A percentile compares a stretch with the other conserved stretches of the same genome.
Conservation (phyloP, 768 basidiomycete species). For the Basidioascus undulatus region DNA sequence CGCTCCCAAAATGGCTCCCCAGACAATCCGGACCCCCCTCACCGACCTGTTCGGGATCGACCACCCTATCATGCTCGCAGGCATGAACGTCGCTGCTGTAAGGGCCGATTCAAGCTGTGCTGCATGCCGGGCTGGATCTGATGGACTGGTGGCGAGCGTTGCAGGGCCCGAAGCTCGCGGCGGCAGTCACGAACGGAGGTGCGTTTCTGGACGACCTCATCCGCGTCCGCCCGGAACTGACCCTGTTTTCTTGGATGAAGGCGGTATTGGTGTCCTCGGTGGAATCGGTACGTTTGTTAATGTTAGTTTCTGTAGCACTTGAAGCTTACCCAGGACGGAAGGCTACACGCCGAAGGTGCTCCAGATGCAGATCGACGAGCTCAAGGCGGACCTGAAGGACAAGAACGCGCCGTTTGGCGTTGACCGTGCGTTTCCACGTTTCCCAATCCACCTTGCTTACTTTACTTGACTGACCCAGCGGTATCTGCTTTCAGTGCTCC, state of each 20-base stretch:
- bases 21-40: too few species aligned
- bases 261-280: constrained; percentile 78
- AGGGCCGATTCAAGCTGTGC: too few species aligned
- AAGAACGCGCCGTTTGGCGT: constrained; percentile 70
- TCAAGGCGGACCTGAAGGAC: constrained; percentile 50
- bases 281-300: constrained; percentile 22
- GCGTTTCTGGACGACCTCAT: too few species aligned
- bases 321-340: constrained; percentile 16
- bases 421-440: too few species aligned
- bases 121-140: too few species aligned
- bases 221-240: too few species aligned
- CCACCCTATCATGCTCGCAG: constrained; percentile 6
- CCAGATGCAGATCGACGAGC: constrained; percentile 43
- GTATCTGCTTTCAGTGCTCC: too few species aligned
- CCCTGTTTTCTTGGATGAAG: too few species aligned
- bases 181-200: constrained; percentile 81
- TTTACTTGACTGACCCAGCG: too few species aligned
- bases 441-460: too few species aligned
- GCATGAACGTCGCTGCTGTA: constrained; percentile 4
- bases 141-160: too few species aligned
- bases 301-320: constrained; percentile 5
- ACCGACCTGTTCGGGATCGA: constrained; percentile 13
- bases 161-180: constrained; percentile 65
- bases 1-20: too few species aligned
- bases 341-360: constrained; percentile 66